Evolutionary conservation across 2,329 filamentous ascomycete genomes (phyloP).

Genomic region (Claviceps fusiformis): DNA sequence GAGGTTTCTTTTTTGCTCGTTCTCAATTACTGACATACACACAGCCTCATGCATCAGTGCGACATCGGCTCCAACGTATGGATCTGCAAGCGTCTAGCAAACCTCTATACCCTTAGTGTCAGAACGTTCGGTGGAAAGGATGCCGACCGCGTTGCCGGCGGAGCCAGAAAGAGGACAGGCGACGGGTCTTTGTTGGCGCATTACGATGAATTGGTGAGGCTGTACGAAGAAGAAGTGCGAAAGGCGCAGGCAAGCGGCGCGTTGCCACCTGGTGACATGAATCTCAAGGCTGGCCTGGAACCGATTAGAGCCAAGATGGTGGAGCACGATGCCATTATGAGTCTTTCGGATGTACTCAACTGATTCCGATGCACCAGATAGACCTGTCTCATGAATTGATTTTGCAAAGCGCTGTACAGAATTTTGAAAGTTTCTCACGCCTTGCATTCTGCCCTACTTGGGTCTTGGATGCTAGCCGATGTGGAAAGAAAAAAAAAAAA

Average conservation of each 20-base stretch:
- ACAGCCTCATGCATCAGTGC: background rate
- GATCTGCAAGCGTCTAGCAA: background rate
- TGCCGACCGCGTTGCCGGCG: background rate
- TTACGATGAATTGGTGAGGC: background rate
- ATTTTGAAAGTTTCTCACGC: too few species aligned
- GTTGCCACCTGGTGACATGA: background rate
- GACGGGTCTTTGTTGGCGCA: background rate
- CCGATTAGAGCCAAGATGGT: background rate
- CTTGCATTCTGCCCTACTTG: too few species aligned
- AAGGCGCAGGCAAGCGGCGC: background rate
- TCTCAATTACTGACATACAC: background rate
- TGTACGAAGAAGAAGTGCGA: background rate
- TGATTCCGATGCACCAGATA: too few species aligned
- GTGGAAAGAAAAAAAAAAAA: too few species aligned
- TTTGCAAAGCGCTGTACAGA: too few species aligned
- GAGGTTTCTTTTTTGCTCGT: conserved; percentile 2
- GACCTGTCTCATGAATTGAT: too few species aligned
- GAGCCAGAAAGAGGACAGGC: too few species aligned
- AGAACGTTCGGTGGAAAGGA: background rate
- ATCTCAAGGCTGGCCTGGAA: background rate
- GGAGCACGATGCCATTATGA: too few species aligned
- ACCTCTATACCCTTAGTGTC: background rate
- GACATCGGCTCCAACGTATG: accelerated
- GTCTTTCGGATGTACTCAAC: too few species aligned
- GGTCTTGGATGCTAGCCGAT: too few species aligned